These are phyloP conservation scores for Peterozyma toletana DNA, from an alignment of 805 yeast genomes.

Conservation along the genomic window DNA sequence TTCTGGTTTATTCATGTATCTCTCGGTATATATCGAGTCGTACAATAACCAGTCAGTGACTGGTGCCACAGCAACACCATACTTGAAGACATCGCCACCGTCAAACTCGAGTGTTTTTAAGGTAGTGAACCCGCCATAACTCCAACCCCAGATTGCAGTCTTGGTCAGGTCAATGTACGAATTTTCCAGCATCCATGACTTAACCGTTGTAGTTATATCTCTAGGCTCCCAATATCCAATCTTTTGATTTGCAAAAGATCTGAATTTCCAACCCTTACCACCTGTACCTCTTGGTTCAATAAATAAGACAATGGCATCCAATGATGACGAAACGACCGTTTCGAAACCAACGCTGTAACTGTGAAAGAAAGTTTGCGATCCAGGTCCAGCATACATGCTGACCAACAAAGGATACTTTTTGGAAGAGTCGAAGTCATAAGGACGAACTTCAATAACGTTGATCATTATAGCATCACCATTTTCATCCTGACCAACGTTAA, in stretches of 20 bases:
- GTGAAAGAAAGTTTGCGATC: conserved; percentile 51
- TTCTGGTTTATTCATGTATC: conserved; percentile 57
- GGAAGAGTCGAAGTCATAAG: conserved; percentile 39
- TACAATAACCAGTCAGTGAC: conserved; percentile 74
- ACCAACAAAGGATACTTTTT: conserved; percentile 58
- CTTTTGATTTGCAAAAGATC: conserved; percentile 44
- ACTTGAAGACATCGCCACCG: conserved; percentile 53
- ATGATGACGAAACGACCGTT: conserved; percentile 46
- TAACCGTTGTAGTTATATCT: conserved; percentile 48
- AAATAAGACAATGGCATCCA: conserved; percentile 55
- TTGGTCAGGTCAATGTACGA: conserved; percentile 41
- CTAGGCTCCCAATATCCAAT: conserved; percentile 76
- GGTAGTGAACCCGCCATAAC: conserved; percentile 77
- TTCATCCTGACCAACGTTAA: conserved; percentile 18
- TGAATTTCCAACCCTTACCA: conserved; percentile 65
- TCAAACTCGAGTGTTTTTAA: conserved; percentile 69
- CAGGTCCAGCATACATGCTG: conserved; percentile 77
- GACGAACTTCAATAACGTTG: conserved; percentile 56
- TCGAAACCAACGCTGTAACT: conserved; percentile 46
- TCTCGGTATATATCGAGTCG: conserved; percentile 74
- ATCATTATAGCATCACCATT: conserved; percentile 29
- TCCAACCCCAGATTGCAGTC: conserved; percentile 84
- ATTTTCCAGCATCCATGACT: conserved; percentile 38
- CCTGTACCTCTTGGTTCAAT: conserved; percentile 83
- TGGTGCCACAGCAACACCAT: conserved; percentile 80